Evolutionary conservation across 2,329 filamentous ascomycete genomes (phyloP), one percentile per base, ranked within the genome.

Genomic region (Sporothrix schenckii): DNA sequence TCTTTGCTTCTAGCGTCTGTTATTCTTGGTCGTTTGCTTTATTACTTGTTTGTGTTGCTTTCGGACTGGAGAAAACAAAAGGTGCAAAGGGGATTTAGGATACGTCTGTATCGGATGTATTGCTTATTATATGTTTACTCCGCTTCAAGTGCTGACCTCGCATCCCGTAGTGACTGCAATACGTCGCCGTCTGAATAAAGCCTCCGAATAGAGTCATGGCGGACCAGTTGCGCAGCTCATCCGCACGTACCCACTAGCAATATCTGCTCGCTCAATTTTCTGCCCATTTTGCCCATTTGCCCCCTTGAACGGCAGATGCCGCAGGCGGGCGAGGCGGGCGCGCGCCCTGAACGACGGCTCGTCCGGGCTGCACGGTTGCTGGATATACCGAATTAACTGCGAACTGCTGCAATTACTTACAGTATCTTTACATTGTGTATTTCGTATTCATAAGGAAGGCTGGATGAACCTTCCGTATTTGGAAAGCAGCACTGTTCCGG

Each of bases 231-330:
- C 4, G 4, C 21, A 52, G 2, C 63, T 66, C 27, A 10, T 66
- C 63, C 63, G 63, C 63, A 52, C 27, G 13, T 65, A 34, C 39
- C 27, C 41, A 34, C 61, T 30, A 50, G 61, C 16, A 66, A 53
- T 27, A 66, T 63, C 39, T 47, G 58, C 39, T 63, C 58, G 21
- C 11, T 27, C 63, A n/a, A n/a, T n/a, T n/a, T n/a, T n/a, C n/a
- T n/a, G n/a, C n/a, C n/a, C n/a, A n/a, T 67, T 44, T 54, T 24
- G 19, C 19, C 24, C 63, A 44, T 54, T 67, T 19, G 27, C 27
- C 30, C 65, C 65, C 49, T 21, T 24, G n/a, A 44, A 47, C 65
- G 65, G 65, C 30, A 56, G 49, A 24, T 34, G 50, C 65, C 65
- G 65, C 24, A 10, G 47, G 49, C 47, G 44, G 44, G 47, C 19